phyloP scores from a whole-genome alignment of 805 yeast genomes.

The Ascoidea tarda region DNA sequence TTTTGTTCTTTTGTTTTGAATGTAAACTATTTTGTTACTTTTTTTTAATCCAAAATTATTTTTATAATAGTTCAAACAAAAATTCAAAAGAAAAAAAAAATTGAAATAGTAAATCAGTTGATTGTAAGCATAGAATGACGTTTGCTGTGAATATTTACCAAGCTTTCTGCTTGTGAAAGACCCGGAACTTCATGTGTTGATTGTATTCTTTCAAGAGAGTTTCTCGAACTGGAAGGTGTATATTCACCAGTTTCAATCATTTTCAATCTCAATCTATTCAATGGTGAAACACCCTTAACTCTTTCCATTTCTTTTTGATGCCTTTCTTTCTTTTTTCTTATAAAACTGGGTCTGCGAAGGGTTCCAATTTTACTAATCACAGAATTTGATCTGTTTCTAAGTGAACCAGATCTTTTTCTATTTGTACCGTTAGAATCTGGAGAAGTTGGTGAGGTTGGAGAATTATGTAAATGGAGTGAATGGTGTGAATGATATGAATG shows the following conservation, averaged over 20 bases:
- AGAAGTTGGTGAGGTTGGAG: not conserved
- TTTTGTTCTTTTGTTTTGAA: no score
- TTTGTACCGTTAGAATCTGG: not conserved
- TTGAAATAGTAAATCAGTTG: not conserved
- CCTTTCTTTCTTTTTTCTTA: conserved; percentile 1
- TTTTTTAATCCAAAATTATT: no score
- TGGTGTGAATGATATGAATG: no score
- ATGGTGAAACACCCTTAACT: conserved; percentile 1
- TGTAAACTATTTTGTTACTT: no score
- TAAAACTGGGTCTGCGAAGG: not conserved
- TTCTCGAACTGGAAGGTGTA: conserved; percentile 10
- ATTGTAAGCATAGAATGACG: not conserved
- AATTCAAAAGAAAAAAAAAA: no score
- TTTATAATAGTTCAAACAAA: no score
- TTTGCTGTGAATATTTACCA: conserved; percentile 15
- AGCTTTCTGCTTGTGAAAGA: conserved; percentile 32
- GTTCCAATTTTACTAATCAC: not conserved
- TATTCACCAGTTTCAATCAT: conserved; percentile 9
- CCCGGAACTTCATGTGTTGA: conserved; percentile 36
- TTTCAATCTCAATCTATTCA: conserved; percentile 6
- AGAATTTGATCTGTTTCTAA: not conserved
- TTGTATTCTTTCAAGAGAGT: conserved; percentile 25
- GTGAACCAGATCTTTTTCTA: not conserved
- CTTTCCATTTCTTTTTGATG: not conserved
- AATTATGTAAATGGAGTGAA: no score